Percentiles rank a stretch among this genome's conserved stretches.
Conservation (phyloP, 2,329 filamentous ascomycete genomes). For the Ilyonectria destructans region DNA sequence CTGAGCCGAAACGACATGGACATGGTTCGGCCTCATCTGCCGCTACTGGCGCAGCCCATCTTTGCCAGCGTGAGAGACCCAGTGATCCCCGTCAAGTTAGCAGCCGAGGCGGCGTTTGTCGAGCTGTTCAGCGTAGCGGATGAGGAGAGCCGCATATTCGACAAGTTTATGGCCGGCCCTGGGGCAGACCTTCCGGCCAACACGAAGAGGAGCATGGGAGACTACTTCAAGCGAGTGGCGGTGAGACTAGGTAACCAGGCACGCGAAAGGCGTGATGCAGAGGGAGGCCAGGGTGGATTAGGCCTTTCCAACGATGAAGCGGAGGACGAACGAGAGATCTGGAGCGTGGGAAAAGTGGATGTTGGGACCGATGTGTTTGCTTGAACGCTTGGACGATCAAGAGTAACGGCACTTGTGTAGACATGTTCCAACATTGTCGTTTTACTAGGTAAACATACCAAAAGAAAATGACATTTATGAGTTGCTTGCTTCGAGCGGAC, state of each 20-base stretch:
- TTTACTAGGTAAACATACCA: not conserved
- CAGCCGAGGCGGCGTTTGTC: conserved; percentile 95
- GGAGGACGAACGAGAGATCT: conserved; percentile 96
- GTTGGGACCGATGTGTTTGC: conserved; percentile 46
- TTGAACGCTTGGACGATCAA: conserved; percentile 14
- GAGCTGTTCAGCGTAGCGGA: conserved; percentile 92
- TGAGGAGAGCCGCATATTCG: conserved; percentile 88
- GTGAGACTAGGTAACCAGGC: conserved; percentile 88
- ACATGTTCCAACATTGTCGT: conserved; percentile 8
- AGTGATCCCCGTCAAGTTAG: conserved; percentile 95
- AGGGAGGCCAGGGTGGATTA: conserved; percentile 89
- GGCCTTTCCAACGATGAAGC: conserved; percentile 91
- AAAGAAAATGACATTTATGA: not conserved
- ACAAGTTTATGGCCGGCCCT: conserved; percentile 86
- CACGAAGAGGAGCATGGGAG: conserved; percentile 90
- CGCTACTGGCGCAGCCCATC: conserved; percentile 84
- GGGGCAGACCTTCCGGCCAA: conserved; percentile 78
- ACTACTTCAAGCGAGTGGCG: conserved; percentile 97
- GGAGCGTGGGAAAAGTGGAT: conserved; percentile 94
- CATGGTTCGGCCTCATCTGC: conserved; percentile 85
- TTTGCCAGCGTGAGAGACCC: conserved; percentile 93
- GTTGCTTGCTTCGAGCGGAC: not conserved
- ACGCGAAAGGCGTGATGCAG: conserved; percentile 90
- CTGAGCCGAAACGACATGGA: conserved; percentile 85
- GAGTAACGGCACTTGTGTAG: not conserved